Base-by-base conservation (phyloP, 2,329 filamentous ascomycete genomes). In the Colletotrichum salicis region DNA sequence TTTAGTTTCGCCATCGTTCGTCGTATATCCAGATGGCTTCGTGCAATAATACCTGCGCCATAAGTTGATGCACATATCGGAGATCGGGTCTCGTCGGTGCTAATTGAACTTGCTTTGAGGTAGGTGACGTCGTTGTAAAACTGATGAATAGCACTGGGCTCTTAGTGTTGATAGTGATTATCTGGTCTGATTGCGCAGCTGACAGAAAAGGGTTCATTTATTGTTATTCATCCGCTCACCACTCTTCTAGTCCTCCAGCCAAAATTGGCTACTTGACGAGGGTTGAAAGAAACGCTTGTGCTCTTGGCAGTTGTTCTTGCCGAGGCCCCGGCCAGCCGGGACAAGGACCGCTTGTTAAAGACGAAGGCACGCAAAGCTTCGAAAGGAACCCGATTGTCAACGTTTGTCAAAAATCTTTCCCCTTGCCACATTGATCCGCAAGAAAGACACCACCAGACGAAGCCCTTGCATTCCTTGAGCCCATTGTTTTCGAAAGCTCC, bases 11-110 rank as follows among this genome's bases (percentile, higher is more conserved):
- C 19, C 1, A 3, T 5, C 1, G 8, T 56, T 22, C 12, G 22
- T 57, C 54, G n/a, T 64, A n/a, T 35, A 62, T 19, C 54, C 13
- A 11, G 58, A 41, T 22, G 69, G 52, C 33, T 62, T 71, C 52
- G 69, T 58, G 58, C 69, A 71, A 60, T 63, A 15, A 13, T 69
- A 71, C 24, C 65, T 62, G 58, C 69, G 69, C 58, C 58, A 71
- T 29, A 71, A 19, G 41, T 31, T 11, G n/a, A 69, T 54, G 7
- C 69, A 71, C 69, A 71, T 71, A 19, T 54, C 11, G 45, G 1
- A 10, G 7, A 15, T 2, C 12, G 12, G 11, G 8, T 37, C n/a
- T 37, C 12, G 2, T 41, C 15, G 6, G 13, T 52, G 7, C 13
- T 19, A 29, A 12, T 54, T 4, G 3, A 8, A 1, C 2, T 12